A percentile compares a stretch with the other conserved stretches of the same genome.
Conservation (phyloP, 805 yeast genomes). For the Candida sakaeoensis region DNA sequence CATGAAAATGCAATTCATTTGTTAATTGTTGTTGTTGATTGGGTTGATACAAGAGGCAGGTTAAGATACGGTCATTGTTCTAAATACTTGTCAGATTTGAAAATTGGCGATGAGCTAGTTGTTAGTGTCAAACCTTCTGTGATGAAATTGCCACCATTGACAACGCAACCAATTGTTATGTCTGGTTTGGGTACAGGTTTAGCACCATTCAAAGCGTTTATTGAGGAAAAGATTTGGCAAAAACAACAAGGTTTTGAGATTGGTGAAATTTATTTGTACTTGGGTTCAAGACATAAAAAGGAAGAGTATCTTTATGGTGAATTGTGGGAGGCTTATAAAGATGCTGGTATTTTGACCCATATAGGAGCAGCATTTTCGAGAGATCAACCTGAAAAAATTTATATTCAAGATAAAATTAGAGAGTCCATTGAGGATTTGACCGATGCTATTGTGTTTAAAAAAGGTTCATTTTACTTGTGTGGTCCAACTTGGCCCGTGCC, state of each 20-base stretch:
- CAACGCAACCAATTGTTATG: slow-evolving; percentile 91
- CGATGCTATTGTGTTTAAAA: slow-evolving; percentile 70
- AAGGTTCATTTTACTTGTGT: slow-evolving; percentile 92
- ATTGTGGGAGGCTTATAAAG: slow-evolving; percentile 93
- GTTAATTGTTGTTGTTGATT: slow-evolving; percentile 91
- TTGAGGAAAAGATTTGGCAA: slow-evolving; percentile 95
- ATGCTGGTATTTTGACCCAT: slow-evolving; percentile 87
- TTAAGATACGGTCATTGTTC: slow-evolving; percentile 93
- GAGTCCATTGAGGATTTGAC: slow-evolving; percentile 70
- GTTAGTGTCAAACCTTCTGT: slow-evolving; percentile 96
- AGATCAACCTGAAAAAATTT: slow-evolving; percentile 92
- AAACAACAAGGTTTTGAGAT: slow-evolving; percentile 81
- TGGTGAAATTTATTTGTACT: slow-evolving; percentile 81
- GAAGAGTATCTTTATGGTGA: slow-evolving; percentile 97
- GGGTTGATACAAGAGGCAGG: slow-evolving; percentile 85
- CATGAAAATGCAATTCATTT: slow-evolving; percentile 90
- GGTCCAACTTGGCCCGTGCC: slow-evolving; percentile 99
- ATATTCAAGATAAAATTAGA: slow-evolving; percentile 90
- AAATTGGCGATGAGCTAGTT: slow-evolving; percentile 78
- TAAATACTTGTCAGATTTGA: slow-evolving; percentile 76
- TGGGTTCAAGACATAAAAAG: slow-evolving; percentile 93
- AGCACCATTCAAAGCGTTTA: slow-evolving; percentile 97
- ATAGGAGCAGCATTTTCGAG: slow-evolving; percentile 98
- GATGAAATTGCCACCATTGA: slow-evolving; percentile 87
- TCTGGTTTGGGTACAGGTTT: slow-evolving; percentile 97